phyloP scores from a whole-genome alignment of 2,329 filamentous ascomycete genomes.

The Zelopaecilomyces penicillatus region DNA sequence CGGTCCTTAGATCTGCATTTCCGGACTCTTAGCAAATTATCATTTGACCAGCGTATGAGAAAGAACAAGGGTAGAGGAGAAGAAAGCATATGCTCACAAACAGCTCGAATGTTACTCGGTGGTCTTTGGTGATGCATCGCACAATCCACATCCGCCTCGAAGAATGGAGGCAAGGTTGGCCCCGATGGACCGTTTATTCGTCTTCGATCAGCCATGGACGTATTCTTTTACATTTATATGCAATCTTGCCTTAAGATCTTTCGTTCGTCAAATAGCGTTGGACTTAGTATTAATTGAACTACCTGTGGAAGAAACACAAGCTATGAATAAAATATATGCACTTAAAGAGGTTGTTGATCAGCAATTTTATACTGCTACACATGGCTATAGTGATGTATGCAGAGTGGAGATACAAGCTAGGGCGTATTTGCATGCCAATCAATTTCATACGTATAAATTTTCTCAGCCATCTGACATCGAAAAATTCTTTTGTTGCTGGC shows the following conservation, averaged over 20 bases:
- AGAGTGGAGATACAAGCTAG: too few relatives aligned
- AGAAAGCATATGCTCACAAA: conserved; percentile 54
- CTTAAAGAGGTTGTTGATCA: background rate
- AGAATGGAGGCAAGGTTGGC: conserved; percentile 67
- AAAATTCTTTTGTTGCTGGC: too few relatives aligned
- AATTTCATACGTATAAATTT: too few relatives aligned
- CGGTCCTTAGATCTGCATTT: conserved; percentile 80
- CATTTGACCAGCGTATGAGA: conserved; percentile 12
- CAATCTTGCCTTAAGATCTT: conserved; percentile 1
- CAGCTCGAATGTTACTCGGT: conserved; percentile 68
- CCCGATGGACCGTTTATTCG: conserved; percentile 82
- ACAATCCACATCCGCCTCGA: conserved; percentile 41
- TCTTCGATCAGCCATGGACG: conserved; percentile 80
- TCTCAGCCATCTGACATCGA: too few relatives aligned
- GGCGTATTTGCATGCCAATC: too few relatives aligned
- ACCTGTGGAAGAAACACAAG: conserved; percentile 1
- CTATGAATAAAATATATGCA: background rate
- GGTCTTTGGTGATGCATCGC: conserved; percentile 45
- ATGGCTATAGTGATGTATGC: too few relatives aligned
- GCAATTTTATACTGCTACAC: background rate
- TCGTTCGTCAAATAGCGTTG: background rate
- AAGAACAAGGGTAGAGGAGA: background rate
- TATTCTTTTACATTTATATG: conserved; percentile 3
- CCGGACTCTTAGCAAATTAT: conserved; percentile 3
- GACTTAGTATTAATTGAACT: background rate